Conservation (phyloP, 305 asterid species). For the Fraxinus dipetala region DNA sequence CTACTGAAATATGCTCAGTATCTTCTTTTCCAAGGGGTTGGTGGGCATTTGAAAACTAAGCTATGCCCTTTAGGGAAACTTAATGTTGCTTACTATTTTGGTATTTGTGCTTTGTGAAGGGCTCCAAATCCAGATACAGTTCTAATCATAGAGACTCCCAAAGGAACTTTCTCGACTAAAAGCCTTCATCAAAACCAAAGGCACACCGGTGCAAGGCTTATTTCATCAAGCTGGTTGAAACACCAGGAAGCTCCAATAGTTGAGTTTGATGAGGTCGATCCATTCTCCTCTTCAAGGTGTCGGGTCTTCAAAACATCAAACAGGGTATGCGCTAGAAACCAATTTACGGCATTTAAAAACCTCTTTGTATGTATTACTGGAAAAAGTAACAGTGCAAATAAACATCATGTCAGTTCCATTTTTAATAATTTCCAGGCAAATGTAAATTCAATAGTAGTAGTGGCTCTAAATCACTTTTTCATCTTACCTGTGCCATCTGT, state of each 20-base stretch:
- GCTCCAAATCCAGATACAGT: conserved; percentile 93
- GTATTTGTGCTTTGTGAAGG: conserved; percentile 41
- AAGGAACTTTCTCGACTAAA: conserved; percentile 74
- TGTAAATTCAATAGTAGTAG: not conserved
- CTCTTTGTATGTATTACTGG: not conserved
- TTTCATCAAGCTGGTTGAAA: conserved; percentile 63
- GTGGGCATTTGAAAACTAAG: not conserved
- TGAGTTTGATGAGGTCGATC: conserved; percentile 61
- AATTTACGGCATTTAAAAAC: not conserved
- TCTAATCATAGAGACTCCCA: conserved; percentile 85
- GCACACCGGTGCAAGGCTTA: conserved; percentile 63
- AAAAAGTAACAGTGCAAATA: not conserved
- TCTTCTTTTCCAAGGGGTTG: not conserved
- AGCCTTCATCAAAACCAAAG: conserved; percentile 72
- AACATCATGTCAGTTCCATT: not conserved
- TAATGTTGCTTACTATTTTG: conserved; percentile 11
- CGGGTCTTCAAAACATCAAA: conserved; percentile 52
- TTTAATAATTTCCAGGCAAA: not conserved
- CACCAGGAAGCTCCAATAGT: conserved; percentile 54
- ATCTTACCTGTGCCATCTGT: conserved; percentile 11
- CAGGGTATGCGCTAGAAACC: conserved; percentile 47
- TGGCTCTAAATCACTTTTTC: conserved; percentile 13
- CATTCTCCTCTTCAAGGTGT: conserved; percentile 80
- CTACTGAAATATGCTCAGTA: not conserved
- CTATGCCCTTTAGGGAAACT: conserved; percentile 4